phyloP scores from a whole-genome alignment of 805 yeast genomes.

The Saturnispora halmiae region DNA sequence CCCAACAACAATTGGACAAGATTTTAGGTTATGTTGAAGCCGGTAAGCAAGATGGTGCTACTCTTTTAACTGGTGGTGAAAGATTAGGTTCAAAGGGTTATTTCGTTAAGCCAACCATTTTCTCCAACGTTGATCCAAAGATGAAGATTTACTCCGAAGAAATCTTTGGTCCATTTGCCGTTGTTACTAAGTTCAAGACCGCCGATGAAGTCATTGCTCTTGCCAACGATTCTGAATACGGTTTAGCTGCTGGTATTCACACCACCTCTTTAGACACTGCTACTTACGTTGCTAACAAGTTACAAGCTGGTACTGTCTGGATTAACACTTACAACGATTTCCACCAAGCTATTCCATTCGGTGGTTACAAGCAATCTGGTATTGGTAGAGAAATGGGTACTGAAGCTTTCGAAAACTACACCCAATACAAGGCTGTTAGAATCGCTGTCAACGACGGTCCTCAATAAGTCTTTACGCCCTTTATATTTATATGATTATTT shows the following conservation, averaged over 20 bases:
- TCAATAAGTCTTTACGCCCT: conserved; percentile 11
- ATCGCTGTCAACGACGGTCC: conserved; percentile 25
- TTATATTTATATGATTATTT: not conserved
- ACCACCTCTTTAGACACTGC: conserved; percentile 56
- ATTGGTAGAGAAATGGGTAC: conserved; percentile 82
- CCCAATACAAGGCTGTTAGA: conserved; percentile 60
- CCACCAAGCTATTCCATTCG: conserved; percentile 69
- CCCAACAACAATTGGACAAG: conserved; percentile 59
- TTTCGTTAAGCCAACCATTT: conserved; percentile 66
- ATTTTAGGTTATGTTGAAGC: conserved; percentile 56
- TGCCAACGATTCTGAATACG: conserved; percentile 67
- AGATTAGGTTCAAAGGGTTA: conserved; percentile 57
- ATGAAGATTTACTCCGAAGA: conserved; percentile 64
- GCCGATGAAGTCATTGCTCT: conserved; percentile 55
- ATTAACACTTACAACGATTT: conserved; percentile 73
- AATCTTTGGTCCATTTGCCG: conserved; percentile 75
- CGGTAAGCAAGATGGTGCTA: conserved; percentile 64
- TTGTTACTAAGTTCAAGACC: conserved; percentile 57
- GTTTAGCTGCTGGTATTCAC: conserved; percentile 77
- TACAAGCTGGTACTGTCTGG: conserved; percentile 75
- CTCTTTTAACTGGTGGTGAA: conserved; percentile 62
- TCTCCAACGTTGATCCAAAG: conserved; percentile 55
- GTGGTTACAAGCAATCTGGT: conserved; percentile 75
- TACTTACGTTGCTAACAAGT: conserved; percentile 49
- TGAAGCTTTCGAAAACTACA: conserved; percentile 61